Evolutionary conservation across 148 eudicot genomes (phyloP).

Genomic region (Cornus kousa): DNA sequence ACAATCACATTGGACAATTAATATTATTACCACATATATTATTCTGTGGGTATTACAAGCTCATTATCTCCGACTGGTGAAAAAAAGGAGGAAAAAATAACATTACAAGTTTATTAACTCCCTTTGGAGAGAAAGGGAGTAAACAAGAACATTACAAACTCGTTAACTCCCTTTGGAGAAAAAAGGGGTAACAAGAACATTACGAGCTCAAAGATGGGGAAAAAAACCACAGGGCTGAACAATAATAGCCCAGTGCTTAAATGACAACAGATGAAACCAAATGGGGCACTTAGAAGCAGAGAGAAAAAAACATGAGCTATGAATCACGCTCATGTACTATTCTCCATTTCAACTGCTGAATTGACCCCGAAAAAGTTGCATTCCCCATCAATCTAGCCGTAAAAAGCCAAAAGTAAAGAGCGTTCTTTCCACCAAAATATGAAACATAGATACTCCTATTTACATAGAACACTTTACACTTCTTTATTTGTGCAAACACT

Average conservation of each 20-base stretch:
- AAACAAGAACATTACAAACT: too few relatives aligned
- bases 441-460: background rate
- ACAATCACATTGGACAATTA: too few relatives aligned
- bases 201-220: conserved; percentile 31
- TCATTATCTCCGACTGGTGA: background rate
- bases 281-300: conserved; percentile 21
- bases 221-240: conserved; percentile 30
- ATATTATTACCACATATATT: background rate
- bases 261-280: conserved; percentile 24
- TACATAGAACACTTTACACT: background rate
- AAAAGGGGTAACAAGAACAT: background rate
- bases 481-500: conserved; percentile 10
- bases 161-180: conserved; percentile 5
- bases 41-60: background rate
- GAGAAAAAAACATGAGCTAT: conserved; percentile 32
- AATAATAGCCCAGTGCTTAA: conserved; percentile 28
- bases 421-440: background rate
- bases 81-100: too few relatives aligned
- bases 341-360: conserved; percentile 27
- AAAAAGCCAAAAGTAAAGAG: background rate
- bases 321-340: conserved; percentile 23
- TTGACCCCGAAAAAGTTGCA: conserved; percentile 10
- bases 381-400: conserved; percentile 17
- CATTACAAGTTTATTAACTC: too few relatives aligned
- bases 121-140: too few relatives aligned